Evolutionary conservation across 1,284 basidiomycete species (phyloP).

Genomic region (Caloboletus firmus): DNA sequence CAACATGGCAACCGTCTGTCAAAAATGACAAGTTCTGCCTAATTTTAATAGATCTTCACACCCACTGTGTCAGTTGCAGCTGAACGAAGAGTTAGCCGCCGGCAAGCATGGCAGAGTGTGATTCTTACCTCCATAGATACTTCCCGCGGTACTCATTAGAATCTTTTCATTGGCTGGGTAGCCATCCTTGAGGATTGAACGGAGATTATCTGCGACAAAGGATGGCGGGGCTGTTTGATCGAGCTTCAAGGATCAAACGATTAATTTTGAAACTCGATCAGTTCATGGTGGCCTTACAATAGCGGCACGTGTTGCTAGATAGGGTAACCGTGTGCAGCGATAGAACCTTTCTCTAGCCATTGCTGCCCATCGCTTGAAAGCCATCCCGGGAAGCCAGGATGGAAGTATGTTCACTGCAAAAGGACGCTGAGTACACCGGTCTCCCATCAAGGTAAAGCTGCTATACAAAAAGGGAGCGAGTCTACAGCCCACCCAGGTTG

Average conservation of each 20-base stretch:
- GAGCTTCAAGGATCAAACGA: slow-evolving; percentile 1
- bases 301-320: slow-evolving; percentile 4
- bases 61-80: slow-evolving; percentile 11
- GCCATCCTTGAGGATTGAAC: background rate
- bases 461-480: slow-evolving; percentile 12
- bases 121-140: slow-evolving; percentile 14
- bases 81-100: background rate
- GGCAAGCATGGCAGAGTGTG: background rate
- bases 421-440: background rate
- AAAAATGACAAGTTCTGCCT: background rate
- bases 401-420: slow-evolving; percentile 6
- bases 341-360: slow-evolving; percentile 13
- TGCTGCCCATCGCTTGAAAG: slow-evolving; percentile 15
- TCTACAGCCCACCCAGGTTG: slow-evolving; percentile 15
- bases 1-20: slow-evolving; percentile 23
- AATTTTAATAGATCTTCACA: background rate
- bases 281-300: background rate
- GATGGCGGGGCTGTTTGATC: slow-evolving; percentile 11
- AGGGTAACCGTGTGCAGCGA: slow-evolving; percentile 7
- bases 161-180: slow-evolving; percentile 5
- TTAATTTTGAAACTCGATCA: background rate
- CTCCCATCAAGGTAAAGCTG: background rate
- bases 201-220: slow-evolving; percentile 15
- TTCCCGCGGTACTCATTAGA: slow-evolving; percentile 13
- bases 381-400: slow-evolving; percentile 20